Conservation (phyloP, 2,329 filamentous ascomycete genomes). For the Fusarium hostae region DNA sequence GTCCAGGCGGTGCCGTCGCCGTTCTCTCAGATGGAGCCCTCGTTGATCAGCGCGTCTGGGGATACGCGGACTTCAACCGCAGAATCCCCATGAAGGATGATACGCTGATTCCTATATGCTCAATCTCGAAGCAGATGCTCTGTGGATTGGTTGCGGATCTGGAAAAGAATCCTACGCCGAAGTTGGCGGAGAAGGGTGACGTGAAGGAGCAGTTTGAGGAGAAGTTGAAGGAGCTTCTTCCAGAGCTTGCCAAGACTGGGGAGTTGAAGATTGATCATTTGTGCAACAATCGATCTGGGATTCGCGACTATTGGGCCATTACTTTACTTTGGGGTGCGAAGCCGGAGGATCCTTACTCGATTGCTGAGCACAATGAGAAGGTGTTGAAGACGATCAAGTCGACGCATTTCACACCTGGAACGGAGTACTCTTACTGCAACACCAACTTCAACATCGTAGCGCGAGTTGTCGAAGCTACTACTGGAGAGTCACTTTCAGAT, state of each 20-base stretch:
- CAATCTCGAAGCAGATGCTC: constrained; percentile 33
- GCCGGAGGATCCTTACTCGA: constrained; percentile 24
- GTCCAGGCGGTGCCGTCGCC: constrained; percentile 29
- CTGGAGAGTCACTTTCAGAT: constrained; percentile 11
- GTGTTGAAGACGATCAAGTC: constrained; percentile 21
- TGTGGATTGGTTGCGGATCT: constrained; percentile 28
- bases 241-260: constrained; percentile 6
- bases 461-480: constrained; percentile 19
- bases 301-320: constrained; percentile 33
- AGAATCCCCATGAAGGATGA: constrained; percentile 29
- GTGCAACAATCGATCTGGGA: constrained; percentile 30
- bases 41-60: constrained; percentile 21
- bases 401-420: constrained; percentile 20
- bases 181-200: constrained; percentile 12
- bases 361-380: constrained; percentile 16
- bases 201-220: constrained; percentile 19
- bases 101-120: constrained; percentile 29
- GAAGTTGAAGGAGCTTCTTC: constrained; percentile 20
- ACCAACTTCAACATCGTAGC: constrained; percentile 33
- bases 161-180: constrained; percentile 17
- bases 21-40: constrained; percentile 26
- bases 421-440: constrained; percentile 33
- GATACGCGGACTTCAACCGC: constrained; percentile 30
- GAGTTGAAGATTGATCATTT: constrained; percentile 20
- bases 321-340: constrained; percentile 29